Evolutionary conservation across 129 eudicot genomes (phyloP).

Genomic region (Smallanthus sonchifolius): DNA sequence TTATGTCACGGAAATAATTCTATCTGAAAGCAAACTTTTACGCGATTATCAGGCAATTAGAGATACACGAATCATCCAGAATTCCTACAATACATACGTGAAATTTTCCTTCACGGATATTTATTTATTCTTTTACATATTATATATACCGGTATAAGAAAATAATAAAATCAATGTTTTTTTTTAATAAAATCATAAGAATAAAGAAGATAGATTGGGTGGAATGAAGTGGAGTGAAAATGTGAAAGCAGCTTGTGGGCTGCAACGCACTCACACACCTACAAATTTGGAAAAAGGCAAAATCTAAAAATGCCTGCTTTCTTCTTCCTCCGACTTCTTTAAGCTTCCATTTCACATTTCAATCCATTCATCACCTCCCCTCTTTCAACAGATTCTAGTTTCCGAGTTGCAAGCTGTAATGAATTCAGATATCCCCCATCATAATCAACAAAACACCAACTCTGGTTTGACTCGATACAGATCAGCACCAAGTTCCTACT

Average conservation of each 20-base stretch:
- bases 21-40: too few species aligned
- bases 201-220: too few species aligned
- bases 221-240: not conserved
- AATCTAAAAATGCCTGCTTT: constrained; percentile 28
- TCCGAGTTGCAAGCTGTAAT: constrained; percentile 1
- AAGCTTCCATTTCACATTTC: constrained; percentile 14
- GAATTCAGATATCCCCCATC: constrained; percentile 23
- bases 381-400: not conserved
- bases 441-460: constrained; percentile 35
- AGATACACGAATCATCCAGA: too few species aligned
- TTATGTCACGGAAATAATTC: too few species aligned
- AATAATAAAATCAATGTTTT: too few species aligned
- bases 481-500: constrained; percentile 82
- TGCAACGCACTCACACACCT: constrained; percentile 39
- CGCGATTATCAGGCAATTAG: too few species aligned
- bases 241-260: constrained; percentile 33
- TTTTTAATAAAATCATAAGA: too few species aligned
- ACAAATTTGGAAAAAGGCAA: constrained; percentile 29
- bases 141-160: too few species aligned
- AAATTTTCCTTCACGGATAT: too few species aligned
- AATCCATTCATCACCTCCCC: not conserved
- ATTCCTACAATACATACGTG: too few species aligned
- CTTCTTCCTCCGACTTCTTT: constrained; percentile 4
- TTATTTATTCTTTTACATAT: too few species aligned
- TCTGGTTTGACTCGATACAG: constrained; percentile 65